These are phyloP conservation scores for Albatrellus ellisii DNA, from an alignment of 768 basidiomycete species.

Conservation along the genomic window DNA sequence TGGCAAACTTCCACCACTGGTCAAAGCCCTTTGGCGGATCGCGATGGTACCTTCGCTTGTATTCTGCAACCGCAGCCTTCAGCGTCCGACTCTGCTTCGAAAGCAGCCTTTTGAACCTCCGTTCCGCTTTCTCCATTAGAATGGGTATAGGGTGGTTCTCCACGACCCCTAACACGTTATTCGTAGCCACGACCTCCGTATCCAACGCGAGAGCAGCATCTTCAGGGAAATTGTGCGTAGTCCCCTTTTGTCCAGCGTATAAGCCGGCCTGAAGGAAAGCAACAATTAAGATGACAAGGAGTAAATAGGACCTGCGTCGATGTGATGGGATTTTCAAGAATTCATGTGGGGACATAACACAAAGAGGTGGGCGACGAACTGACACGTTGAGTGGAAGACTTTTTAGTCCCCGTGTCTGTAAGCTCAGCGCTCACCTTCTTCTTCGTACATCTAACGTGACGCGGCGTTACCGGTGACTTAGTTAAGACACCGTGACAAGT, in stretches of 20 bases:
- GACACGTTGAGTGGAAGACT: too few species aligned
- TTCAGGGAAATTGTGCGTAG: conserved; percentile 16
- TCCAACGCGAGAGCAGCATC: conserved; percentile 14
- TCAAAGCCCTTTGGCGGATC: conserved; percentile 88
- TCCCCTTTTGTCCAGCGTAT: conserved; percentile 18
- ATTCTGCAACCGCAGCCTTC: conserved; percentile 67
- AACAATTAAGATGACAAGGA: conserved; percentile 16
- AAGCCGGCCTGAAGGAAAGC: conserved; percentile 23
- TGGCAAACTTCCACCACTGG: conserved; percentile 76
- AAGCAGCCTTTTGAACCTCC: conserved; percentile 52
- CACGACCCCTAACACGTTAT: conserved; percentile 14
- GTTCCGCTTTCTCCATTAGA: conserved; percentile 76
- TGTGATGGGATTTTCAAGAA: too few species aligned
- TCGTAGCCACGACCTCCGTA: conserved; percentile 10
- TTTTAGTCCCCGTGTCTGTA: too few species aligned
- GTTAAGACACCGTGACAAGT: too few species aligned
- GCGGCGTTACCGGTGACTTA: too few species aligned
- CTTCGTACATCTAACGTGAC: too few species aligned
- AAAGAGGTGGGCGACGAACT: too few species aligned
- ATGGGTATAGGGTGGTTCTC: conserved; percentile 70
- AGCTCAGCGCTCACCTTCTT: too few species aligned
- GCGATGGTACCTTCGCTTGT: conserved; percentile 62
- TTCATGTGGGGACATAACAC: too few species aligned
- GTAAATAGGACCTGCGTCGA: conserved; percentile 12
- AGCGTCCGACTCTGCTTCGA: conserved; percentile 71